Base-by-base conservation (phyloP, 768 basidiomycete genomes). In the Pleurotus eryngii region DNA sequence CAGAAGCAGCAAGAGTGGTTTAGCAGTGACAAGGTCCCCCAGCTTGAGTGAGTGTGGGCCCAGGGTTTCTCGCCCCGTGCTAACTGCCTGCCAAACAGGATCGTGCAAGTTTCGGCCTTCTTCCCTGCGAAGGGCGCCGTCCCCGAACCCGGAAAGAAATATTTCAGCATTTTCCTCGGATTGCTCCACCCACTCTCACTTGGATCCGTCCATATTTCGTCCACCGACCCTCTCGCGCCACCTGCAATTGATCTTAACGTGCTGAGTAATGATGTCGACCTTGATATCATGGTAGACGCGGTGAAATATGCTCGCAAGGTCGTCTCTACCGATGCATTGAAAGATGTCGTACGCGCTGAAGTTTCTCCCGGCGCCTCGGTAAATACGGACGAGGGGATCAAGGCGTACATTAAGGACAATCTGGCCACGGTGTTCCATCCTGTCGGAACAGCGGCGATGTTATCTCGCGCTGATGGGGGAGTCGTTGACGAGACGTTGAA, bases 161-260 rank as follows among this genome's bases (percentile, higher is more conserved):
- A 70, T 46, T 43, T 53, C 47, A 54, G 64, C 5, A 24, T 70
- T 12, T 49, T 61, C 26, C 46, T 58, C n/a, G 58, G 53, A 12
- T 59, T 71, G 6, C 66, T 72, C 56, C 74, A 73, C 58, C 70
- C 75, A 5, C 62, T 74, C 51, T 73, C 74, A 18, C 67, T 75
- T 18, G 79, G 79, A 11, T 64, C 66, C 3, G 70, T 81, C 49
- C 70, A 74, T 45, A 71, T 79, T 60, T 72, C 66, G 37, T 75
- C 76, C 4, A 67, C 70, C 15, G 66, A 74, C 58, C 69, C 77
- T 5, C 74, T 76, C 57, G 65, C 67, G 11, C 46, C 67, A 22
- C 81, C 81, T 0, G 55, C 60, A 3, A 79, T 83, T 61, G 74
- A 82, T 62, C 76, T 76, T 3, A 67, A 73, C 50, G 76, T 76